A percentile compares a stretch with the other conserved stretches of the same genome.
Evolutionary conservation across 2,329 filamentous ascomycete genomes (phyloP).

Genomic region (Cytospora piceicola): DNA sequence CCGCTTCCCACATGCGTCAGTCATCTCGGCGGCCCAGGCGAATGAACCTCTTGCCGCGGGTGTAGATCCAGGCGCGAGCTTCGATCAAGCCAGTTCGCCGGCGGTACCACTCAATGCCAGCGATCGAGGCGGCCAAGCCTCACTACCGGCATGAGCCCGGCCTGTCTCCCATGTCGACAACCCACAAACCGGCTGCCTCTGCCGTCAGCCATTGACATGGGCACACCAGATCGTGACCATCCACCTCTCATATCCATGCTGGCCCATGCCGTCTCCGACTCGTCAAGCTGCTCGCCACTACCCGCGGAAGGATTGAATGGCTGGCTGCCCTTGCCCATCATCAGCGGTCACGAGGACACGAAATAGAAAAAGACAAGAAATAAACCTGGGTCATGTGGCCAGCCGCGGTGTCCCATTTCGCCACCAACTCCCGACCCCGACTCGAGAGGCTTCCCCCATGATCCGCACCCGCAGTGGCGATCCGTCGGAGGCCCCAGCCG

Average conservation of each 20-base stretch:
- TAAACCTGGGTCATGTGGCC: not conserved
- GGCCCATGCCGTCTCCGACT: not conserved
- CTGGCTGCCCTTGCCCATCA: not conserved
- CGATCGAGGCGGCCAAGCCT: not conserved
- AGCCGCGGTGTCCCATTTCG: no score
- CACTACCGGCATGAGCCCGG: not conserved
- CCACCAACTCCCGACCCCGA: no score
- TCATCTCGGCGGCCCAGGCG: not conserved
- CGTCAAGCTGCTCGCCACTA: not conserved
- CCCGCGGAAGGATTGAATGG: not conserved
- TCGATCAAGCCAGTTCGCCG: not conserved
- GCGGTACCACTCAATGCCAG: not conserved
- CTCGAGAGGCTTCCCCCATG: no score
- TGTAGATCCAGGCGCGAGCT: conserved; percentile 12
- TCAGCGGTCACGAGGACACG: not conserved
- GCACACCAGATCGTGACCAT: not conserved
- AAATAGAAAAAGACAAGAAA: not conserved
- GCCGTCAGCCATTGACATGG: conserved; percentile 4
- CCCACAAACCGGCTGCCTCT: not conserved
- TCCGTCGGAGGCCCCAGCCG: no score
- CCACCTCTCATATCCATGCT: not conserved
- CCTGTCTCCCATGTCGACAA: not conserved
- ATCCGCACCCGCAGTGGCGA: no score
- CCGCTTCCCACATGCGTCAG: not conserved
- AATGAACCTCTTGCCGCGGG: not conserved